Conservation (phyloP, 2,329 filamentous ascomycete genomes). For the Fusarium goolgardi region DNA sequence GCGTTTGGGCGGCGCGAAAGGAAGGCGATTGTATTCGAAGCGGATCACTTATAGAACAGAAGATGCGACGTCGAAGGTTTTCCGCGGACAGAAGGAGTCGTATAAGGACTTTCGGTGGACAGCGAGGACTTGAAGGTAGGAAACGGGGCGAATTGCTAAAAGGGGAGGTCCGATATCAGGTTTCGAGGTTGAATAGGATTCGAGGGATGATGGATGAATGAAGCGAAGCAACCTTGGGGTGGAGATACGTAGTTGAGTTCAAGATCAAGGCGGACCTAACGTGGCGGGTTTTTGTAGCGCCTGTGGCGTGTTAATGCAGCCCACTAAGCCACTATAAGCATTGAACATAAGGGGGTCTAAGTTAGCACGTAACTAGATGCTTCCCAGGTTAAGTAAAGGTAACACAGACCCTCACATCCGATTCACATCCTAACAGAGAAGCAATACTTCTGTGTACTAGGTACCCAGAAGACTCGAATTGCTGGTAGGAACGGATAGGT, state of each 20-base stretch:
- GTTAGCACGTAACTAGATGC: neutral
- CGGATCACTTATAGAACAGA: neutral
- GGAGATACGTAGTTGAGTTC: constrained; percentile 15
- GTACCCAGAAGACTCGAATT: neutral
- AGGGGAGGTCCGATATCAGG: constrained; percentile 27
- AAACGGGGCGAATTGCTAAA: constrained; percentile 9
- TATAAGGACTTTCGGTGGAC: neutral
- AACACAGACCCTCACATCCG: neutral
- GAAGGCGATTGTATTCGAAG: constrained; percentile 12
- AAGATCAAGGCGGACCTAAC: constrained; percentile 32
- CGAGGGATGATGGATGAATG: constrained; percentile 39
- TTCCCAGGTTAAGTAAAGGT: neutral
- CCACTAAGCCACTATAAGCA: constrained; percentile 21
- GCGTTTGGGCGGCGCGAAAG: constrained; percentile 30
- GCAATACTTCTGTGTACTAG: neutral
- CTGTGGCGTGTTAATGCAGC: constrained; percentile 37
- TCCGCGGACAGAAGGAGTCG: neutral
- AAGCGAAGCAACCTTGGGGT: constrained; percentile 22
- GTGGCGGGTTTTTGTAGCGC: constrained; percentile 43
- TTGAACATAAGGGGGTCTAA: neutral
- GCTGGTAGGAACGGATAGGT: neutral
- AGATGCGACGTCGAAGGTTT: constrained; percentile 1
- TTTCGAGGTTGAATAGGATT: constrained; percentile 26
- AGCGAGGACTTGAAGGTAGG: constrained; percentile 8
- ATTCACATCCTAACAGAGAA: neutral